Base-by-base conservation (phyloP, 2,329 filamentous ascomycete species). In the Colletotrichum sp. region DNA sequence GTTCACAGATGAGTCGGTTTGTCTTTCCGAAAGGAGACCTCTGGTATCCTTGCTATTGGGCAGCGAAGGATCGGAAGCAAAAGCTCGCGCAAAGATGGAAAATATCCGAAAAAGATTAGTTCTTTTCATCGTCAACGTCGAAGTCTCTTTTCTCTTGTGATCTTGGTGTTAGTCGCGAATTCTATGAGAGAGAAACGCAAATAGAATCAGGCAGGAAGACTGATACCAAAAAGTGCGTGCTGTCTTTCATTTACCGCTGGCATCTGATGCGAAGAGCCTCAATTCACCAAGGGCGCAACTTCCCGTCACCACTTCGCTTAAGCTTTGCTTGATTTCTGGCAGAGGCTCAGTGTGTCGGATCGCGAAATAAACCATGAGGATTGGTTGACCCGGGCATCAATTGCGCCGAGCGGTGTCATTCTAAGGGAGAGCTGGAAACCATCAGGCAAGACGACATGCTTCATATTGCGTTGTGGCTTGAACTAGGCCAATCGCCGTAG, bases 101-200 rank as follows among this genome's bases (percentile, higher is more conserved):
- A 52, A 0, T 7, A 24, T 7, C n/a, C n/a, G 5, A 24, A 52
- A 52, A 52, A 2, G 1, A 7, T 13, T 2, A 52, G 2, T 13
- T 24, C 5, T 7, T 52, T 13, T 52, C 43, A 52, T 52, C 6
- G 10, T 52, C n/a, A 52, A 52, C 10, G 43, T 7, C 4, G 6
- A 1, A 7, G 1, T 21, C 10, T 52, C 3, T 52, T 21, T 52
- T 21, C 3, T 12, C 39, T 48, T 6, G 9, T n/a, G 39, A n/a
- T 48, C 5, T 48, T 48, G 9, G 18, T 48, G 8, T 48, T 12
- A n/a, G 9, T 48, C 18, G 1, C 9, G 5, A 12, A 6, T 48
- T 0, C 39, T 4, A 6, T 48, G 39, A n/a, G 18, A 43, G 39
- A n/a, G 39, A 48, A 48, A 52, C n/a, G 43, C 43, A 52, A 24